Base-by-base conservation (phyloP, 108 stramenopile species). In the Chaetoceros tenuissimus region DNA sequence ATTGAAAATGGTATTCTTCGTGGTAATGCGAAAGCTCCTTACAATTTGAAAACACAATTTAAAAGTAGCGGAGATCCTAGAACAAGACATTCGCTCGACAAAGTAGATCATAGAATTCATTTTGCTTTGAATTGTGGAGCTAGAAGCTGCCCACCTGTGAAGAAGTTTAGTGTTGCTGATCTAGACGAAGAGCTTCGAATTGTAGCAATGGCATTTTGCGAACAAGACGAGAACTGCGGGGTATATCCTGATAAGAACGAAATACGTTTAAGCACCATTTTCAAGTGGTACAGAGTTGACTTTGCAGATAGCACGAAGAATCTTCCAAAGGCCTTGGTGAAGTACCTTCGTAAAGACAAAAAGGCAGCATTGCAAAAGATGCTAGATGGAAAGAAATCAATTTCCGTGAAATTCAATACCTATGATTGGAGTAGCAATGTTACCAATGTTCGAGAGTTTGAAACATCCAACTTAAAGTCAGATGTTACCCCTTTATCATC, bases 71-170 rank as follows among this genome's bases (percentile, higher is more conserved):
- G n/a, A n/a, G 60, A 64, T 53, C 47, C 55, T 2, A 47, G 65
- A 20, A 48, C n/a, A n/a, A n/a, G n/a, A n/a, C n/a, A n/a, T n/a
- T n/a, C n/a, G n/a, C n/a, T n/a, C n/a, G n/a, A 51, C 51, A 34
- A 54, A 3, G 16, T 81, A 0, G 89, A 86, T 58, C 60, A 55
- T 45, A 59, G 84, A 8, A 75, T 90, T 28, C 89, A 90, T 67
- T 90, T 86, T 67, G 84, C 82, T 3, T 60, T 90, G 45, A 84
- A 86, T 65, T 82, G 82, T 66, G 85, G 85, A 0, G 85, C 81
- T 0, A 56, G n/a, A 28, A 60, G 62, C 24, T 87, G 85, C 49
- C 85, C 85, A 3, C 75, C 81, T 10, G 65, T 87, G 0, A 75
- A 74, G 40, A 52, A 61, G 30, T 87, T 80, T 63, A 53, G 58